phyloP scores from a whole-genome alignment of 805 yeast species.

The Ogataea methylovora region DNA sequence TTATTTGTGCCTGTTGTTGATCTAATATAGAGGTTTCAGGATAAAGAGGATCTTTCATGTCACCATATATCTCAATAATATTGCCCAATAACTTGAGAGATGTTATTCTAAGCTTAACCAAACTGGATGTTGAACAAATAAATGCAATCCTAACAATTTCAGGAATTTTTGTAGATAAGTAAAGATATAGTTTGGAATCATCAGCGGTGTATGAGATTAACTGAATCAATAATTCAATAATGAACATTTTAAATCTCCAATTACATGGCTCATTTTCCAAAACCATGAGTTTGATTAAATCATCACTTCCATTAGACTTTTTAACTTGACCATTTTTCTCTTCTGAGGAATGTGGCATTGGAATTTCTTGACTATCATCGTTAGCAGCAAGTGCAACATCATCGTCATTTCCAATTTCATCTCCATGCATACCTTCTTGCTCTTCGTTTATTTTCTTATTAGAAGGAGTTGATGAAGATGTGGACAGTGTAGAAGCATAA shows the following conservation, averaged over 20 bases:
- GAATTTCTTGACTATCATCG: constrained; percentile 13
- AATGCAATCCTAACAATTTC: constrained; percentile 76
- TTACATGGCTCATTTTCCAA: constrained; percentile 45
- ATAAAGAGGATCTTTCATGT: constrained; percentile 61
- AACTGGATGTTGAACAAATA: constrained; percentile 69
- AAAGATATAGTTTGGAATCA: constrained; percentile 30
- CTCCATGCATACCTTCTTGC: constrained; percentile 1
- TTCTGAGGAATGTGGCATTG: constrained; percentile 2
- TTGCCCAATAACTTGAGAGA: constrained; percentile 66
- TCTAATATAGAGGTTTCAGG: constrained; percentile 67
- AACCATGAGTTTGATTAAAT: constrained; percentile 17
- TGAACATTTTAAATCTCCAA: constrained; percentile 47
- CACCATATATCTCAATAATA: constrained; percentile 53
- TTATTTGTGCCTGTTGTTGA: constrained; percentile 92
- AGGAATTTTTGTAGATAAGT: constrained; percentile 38
- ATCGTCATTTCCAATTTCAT: constrained; percentile 9
- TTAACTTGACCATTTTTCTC: too few species aligned
- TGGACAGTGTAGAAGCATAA: constrained; percentile 1
- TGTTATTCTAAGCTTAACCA: constrained; percentile 47
- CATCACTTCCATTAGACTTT: too few species aligned
- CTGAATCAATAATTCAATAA: constrained; percentile 38
- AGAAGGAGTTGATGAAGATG: constrained; percentile 5
- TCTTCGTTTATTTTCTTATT: background rate
- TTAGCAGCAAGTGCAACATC: constrained; percentile 11
- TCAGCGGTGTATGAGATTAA: constrained; percentile 32